Evolutionary conservation across 2,329 filamentous ascomycete species (phyloP).

Genomic region (Cladobotryum mycophilum): DNA sequence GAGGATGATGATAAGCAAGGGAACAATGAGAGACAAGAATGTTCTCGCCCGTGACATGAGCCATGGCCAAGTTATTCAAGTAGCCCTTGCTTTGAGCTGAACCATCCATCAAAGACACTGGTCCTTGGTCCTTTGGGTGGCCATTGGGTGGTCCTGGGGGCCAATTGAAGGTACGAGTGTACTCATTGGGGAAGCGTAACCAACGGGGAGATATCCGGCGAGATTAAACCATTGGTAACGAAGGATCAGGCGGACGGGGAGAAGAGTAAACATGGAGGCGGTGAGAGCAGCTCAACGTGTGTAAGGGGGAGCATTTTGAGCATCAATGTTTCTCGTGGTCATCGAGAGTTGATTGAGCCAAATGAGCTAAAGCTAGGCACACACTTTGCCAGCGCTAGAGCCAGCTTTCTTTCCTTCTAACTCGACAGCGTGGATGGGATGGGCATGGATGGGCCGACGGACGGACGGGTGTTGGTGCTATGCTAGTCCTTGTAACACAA

Average conservation of each 20-base stretch:
- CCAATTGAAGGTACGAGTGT: no score
- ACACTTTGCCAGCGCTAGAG: not conserved
- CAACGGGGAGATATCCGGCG: not conserved
- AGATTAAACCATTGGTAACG: constrained; percentile 1
- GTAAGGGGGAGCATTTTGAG: not conserved
- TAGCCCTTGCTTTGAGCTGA: constrained; percentile 3
- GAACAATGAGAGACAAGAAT: constrained; percentile 7
- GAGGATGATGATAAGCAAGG: not conserved
- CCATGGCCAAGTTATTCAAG: constrained; percentile 3
- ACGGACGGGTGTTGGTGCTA: no score
- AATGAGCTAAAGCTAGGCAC: not conserved
- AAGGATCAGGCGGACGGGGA: constrained; percentile 1
- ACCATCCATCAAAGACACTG: not conserved
- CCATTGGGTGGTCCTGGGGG: no score
- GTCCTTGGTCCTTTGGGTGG: not conserved
- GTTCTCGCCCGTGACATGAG: constrained; percentile 3
- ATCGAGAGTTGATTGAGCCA: not conserved
- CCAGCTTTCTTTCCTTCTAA: not conserved
- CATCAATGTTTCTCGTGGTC: constrained; percentile 1
- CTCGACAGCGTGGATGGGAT: not conserved
- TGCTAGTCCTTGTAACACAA: not conserved
- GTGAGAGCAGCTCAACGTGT: not conserved
- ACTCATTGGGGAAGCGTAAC: not conserved
- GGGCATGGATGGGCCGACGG: no score
- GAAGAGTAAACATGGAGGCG: not conserved